Percentiles rank a stretch among this genome's conserved stretches.
Evolutionary conservation across 2,329 filamentous ascomycete genomes (phyloP).

Genomic region (Meredithiella fracta): DNA sequence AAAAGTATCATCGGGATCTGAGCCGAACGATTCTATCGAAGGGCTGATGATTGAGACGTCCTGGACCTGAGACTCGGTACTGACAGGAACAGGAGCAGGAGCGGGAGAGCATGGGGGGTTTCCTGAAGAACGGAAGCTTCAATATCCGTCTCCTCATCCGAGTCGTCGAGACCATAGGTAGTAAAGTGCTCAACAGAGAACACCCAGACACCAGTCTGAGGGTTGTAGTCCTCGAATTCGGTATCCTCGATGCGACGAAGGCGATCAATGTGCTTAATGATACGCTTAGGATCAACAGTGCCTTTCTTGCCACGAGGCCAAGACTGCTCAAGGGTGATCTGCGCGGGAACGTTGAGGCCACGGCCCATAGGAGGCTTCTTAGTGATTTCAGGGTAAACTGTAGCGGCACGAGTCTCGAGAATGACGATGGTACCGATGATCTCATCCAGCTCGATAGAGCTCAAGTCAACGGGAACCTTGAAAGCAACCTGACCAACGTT

Average conservation of each 20-base stretch:
- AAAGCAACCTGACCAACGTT: slow-evolving; percentile 73
- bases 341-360: slow-evolving; percentile 80
- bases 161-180: slow-evolving; percentile 72
- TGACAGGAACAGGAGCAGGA: not conserved
- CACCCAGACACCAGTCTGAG: slow-evolving; percentile 67
- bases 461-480: slow-evolving; percentile 67
- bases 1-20: slow-evolving; percentile 36
- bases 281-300: slow-evolving; percentile 40
- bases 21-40: slow-evolving; percentile 15
- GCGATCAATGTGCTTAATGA: slow-evolving; percentile 68
- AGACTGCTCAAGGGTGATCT: slow-evolving; percentile 77
- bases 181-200: slow-evolving; percentile 96
- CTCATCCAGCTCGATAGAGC: slow-evolving; percentile 60
- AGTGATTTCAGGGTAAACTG: slow-evolving; percentile 63
- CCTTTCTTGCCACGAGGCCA: slow-evolving; percentile 60
- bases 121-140: slow-evolving; percentile 2
- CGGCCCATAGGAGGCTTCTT: slow-evolving; percentile 74
- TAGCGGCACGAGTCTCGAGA: slow-evolving; percentile 62
- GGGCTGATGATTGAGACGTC: slow-evolving; percentile 7
- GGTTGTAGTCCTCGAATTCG: slow-evolving; percentile 64
- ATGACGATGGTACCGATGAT: slow-evolving; percentile 62
- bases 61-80: not conserved
- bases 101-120: not conserved
- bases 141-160: slow-evolving; percentile 42
- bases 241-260: slow-evolving; percentile 68